Evolutionary conservation across 2,329 filamentous ascomycete genomes (phyloP).

Genomic region (Trichoderma guizhouense): DNA sequence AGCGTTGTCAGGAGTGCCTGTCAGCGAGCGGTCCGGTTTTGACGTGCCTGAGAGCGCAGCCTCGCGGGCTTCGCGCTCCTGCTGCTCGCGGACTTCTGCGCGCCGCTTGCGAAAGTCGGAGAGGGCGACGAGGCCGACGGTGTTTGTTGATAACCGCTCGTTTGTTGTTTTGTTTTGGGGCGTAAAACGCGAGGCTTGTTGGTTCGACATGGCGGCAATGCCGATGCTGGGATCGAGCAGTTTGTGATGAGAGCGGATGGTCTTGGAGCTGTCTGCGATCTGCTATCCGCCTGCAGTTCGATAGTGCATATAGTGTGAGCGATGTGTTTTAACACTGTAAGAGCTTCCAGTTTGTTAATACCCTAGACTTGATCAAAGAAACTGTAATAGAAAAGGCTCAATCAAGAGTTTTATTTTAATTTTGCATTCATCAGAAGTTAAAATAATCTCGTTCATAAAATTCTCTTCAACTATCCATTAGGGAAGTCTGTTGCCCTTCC

Average conservation of each 20-base stretch:
- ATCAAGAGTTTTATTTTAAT: neutral
- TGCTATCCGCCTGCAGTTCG: neutral
- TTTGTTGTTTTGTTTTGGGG: slow-evolving; percentile 73
- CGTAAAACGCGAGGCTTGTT: slow-evolving; percentile 60
- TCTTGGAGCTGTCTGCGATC: neutral
- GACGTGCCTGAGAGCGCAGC: slow-evolving; percentile 45
- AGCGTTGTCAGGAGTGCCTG: slow-evolving; percentile 45
- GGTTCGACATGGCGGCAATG: slow-evolving; percentile 16
- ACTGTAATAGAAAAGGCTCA: neutral
- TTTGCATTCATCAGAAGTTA: neutral
- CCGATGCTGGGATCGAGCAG: slow-evolving; percentile 26
- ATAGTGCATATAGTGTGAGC: neutral
- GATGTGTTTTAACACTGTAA: neutral
- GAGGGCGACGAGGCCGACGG: slow-evolving; percentile 85
- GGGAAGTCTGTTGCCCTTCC: slow-evolving; percentile 55
- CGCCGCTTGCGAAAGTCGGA: slow-evolving; percentile 95
- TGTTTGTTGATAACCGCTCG: slow-evolving; percentile 78
- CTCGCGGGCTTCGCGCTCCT: slow-evolving; percentile 76
- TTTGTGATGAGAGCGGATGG: neutral
- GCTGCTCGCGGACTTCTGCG: slow-evolving; percentile 88
- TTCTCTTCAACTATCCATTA: neutral
- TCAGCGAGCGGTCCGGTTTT: slow-evolving; percentile 49
- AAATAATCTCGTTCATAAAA: neutral
- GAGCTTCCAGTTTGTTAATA: neutral
- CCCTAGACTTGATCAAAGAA: neutral